Conservation (phyloP, 2,329 filamentous ascomycete genomes). For the Beauveria rudraprayagi region DNA sequence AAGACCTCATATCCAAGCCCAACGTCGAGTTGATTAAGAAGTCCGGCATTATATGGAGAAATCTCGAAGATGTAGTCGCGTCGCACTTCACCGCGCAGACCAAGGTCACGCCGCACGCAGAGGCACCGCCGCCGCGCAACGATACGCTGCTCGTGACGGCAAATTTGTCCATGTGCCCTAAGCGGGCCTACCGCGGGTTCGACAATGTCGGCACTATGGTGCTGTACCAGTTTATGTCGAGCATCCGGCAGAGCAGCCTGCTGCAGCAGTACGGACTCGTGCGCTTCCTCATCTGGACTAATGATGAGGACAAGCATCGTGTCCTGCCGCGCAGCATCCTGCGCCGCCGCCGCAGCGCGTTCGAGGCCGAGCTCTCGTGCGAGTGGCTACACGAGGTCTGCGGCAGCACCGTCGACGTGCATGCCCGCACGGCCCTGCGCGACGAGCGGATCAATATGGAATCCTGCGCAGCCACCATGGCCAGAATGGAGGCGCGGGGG, state of each 20-base stretch:
- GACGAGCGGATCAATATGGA: conserved; percentile 41
- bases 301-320: conserved; percentile 48
- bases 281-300: conserved; percentile 68
- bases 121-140: conserved; percentile 47
- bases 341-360: conserved; percentile 45
- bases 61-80: conserved; percentile 46
- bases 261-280: conserved; percentile 73
- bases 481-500: conserved; percentile 38
- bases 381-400: conserved; percentile 54
- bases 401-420: conserved; percentile 25
- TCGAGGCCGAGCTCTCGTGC: conserved; percentile 54
- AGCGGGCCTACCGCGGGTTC: conserved; percentile 41
- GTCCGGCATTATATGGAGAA: conserved; percentile 51
- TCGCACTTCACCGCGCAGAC: conserved; percentile 48
- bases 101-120: conserved; percentile 22
- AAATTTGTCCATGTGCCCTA: conserved; percentile 52
- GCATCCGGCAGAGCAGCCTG: conserved; percentile 48
- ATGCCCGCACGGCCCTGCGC: conserved; percentile 28
- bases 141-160: conserved; percentile 65
- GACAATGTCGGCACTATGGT: conserved; percentile 50
- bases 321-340: conserved; percentile 54
- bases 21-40: conserved; percentile 45
- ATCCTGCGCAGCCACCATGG: conserved; percentile 30
- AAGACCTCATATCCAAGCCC: conserved; percentile 43
- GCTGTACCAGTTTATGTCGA: conserved; percentile 52